These are phyloP conservation scores for Cyclostephanos invisitatus DNA, from an alignment of 108 stramenopile genomes.

Conservation along the genomic window DNA sequence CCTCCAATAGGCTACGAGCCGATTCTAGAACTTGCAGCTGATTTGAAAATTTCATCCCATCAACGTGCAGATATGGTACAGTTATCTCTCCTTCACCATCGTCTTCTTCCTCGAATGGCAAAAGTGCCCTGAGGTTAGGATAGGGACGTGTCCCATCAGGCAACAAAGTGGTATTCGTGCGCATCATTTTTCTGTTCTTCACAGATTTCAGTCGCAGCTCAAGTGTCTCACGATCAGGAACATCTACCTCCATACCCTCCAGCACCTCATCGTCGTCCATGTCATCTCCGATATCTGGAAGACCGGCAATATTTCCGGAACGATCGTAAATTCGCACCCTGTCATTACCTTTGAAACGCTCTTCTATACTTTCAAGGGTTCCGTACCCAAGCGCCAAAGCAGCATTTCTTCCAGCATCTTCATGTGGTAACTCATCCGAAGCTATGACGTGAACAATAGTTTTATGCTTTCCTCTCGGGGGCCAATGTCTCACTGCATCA, in stretches of 20 bases:
- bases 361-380: constrained; percentile 45
- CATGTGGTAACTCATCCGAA: constrained; percentile 31
- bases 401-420: constrained; percentile 6
- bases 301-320: constrained; percentile 54
- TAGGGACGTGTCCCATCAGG: constrained; percentile 41
- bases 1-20: constrained; percentile 40
- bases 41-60: constrained; percentile 44
- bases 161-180: constrained; percentile 24
- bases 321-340: constrained; percentile 55
- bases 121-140: constrained; percentile 39
- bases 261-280: constrained; percentile 52
- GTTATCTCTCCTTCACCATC: constrained; percentile 51
- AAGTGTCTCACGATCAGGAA: constrained; percentile 43
- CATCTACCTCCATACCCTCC: constrained; percentile 37
- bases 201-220: constrained; percentile 34
- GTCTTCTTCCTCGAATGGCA: constrained; percentile 54
- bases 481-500: constrained; percentile 58
- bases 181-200: constrained; percentile 10
- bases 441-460: constrained; percentile 57
- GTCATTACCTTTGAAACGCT: constrained; percentile 44
- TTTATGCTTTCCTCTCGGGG: constrained; percentile 47
- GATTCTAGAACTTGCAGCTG: constrained; percentile 48
- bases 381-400: constrained; percentile 54
- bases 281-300: constrained; percentile 29
- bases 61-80: constrained; percentile 66